Evolutionary conservation across 164 flowering plant genomes (phyloP).

Genomic region (Tetracentron sinense): DNA sequence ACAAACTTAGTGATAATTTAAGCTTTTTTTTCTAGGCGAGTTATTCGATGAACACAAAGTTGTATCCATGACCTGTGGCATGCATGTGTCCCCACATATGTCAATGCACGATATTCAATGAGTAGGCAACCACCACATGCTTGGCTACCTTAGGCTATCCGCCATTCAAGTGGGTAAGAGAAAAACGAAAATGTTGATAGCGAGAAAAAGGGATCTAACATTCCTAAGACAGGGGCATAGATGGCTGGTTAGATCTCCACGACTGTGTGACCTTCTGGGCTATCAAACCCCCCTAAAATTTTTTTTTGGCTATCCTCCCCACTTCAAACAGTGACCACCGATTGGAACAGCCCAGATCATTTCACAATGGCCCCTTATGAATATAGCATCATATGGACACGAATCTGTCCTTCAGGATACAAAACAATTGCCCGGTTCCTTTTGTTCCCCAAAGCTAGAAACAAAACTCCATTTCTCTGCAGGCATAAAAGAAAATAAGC

Average conservation of each 20-base stretch:
- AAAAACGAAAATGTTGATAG: background rate
- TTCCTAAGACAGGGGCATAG: background rate
- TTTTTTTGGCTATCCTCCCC: no score
- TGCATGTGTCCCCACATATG: no score
- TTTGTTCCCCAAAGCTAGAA: background rate
- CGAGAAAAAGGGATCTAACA: background rate
- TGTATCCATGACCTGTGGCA: no score
- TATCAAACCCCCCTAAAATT: no score
- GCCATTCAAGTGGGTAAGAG: background rate
- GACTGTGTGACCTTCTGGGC: background rate
- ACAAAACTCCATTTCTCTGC: background rate
- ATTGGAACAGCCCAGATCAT: slow-evolving; percentile 1
- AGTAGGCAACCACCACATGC: no score
- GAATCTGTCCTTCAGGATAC: no score
- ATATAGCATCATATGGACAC: background rate
- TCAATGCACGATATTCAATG: no score
- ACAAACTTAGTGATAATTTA: background rate
- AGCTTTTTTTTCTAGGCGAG: no score
- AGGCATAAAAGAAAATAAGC: background rate
- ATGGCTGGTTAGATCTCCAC: background rate
- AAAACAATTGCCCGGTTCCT: no score
- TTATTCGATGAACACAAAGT: no score
- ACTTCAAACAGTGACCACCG: background rate
- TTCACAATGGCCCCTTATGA: background rate
- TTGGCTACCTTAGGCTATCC: background rate